phyloP scores from a whole-genome alignment of 2,329 filamentous ascomycete species.

The Verticillium longisporum region DNA sequence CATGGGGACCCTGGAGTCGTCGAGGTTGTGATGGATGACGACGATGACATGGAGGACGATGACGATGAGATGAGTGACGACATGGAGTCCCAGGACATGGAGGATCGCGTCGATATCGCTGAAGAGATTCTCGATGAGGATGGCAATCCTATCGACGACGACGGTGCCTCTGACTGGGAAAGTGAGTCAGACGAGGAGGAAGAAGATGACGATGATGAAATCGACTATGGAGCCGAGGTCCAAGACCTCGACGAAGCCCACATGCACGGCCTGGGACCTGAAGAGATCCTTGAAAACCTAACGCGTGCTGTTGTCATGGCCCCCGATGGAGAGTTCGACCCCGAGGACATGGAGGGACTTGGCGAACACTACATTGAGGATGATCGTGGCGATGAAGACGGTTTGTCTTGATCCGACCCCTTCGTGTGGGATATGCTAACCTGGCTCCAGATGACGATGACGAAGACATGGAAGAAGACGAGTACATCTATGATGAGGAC shows the following conservation, averaged over 20 bases:
- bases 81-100: conserved; percentile 40
- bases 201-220: conserved; percentile 41
- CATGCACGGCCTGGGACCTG: conserved; percentile 37
- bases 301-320: conserved; percentile 46
- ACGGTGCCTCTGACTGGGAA: conserved; percentile 55
- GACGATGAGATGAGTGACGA: conserved; percentile 51
- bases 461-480: conserved; percentile 62
- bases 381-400: conserved; percentile 50
- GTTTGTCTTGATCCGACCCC: conserved; percentile 20
- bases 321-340: conserved; percentile 41
- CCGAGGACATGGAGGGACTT: conserved; percentile 42
- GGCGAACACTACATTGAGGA: conserved; percentile 49
- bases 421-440: conserved; percentile 10
- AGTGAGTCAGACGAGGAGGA: conserved; percentile 52
- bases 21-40: conserved; percentile 73
- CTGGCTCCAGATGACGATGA: conserved; percentile 40
- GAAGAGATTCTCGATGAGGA: conserved; percentile 57
- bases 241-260: conserved; percentile 46
- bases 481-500: conserved; percentile 55
- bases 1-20: conserved; percentile 56
- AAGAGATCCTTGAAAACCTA: conserved; percentile 42
- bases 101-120: conserved; percentile 39
- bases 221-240: conserved; percentile 48
- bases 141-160: conserved; percentile 51
- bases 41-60: conserved; percentile 57